phyloP scores from a whole-genome alignment of 2,329 filamentous ascomycete species.

The Fusarium sp. region DNA sequence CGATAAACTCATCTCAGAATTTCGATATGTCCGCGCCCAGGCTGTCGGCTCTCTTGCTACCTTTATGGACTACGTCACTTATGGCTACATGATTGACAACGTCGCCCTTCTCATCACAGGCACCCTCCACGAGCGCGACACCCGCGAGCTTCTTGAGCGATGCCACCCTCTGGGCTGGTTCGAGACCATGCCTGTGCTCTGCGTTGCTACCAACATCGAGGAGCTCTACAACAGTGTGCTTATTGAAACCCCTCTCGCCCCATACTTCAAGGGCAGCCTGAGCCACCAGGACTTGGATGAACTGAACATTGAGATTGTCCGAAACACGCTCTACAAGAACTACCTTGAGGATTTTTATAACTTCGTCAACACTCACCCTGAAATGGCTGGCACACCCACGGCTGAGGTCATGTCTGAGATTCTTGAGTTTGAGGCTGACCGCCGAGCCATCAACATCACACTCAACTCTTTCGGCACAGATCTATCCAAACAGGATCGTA shows the following conservation, averaged over 20 bases:
- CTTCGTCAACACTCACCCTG: conserved; percentile 90
- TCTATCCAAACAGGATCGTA: conserved; percentile 90
- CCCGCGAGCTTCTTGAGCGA: conserved; percentile 90
- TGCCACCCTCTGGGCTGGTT: conserved; percentile 99
- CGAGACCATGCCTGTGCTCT: conserved; percentile 97
- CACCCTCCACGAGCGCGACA: conserved; percentile 96
- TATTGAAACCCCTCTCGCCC: conserved; percentile 94
- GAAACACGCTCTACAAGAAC: conserved; percentile 99
- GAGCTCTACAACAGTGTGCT: conserved; percentile 98
- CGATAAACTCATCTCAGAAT: conserved; percentile 97
- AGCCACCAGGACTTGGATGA: conserved; percentile 98
- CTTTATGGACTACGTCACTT: conserved; percentile 98
- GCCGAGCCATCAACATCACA: conserved; percentile 98
- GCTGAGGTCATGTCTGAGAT: conserved; percentile 96
- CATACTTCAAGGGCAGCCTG: conserved; percentile 97
- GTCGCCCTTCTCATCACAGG: conserved; percentile 97
- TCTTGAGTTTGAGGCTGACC: conserved; percentile 95
- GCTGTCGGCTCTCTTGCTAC: conserved; percentile 89
- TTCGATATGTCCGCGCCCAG: conserved; percentile 95
- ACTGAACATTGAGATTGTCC: conserved; percentile 98
- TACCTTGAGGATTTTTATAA: conserved; percentile 97
- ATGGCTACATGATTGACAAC: conserved; percentile 99
- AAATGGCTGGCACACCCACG: conserved; percentile 88
- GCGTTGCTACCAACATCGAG: conserved; percentile 97
- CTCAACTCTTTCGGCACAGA: conserved; percentile 99